Conservation (phyloP, 768 basidiomycete genomes). For the Amanita pallidorosea region DNA sequence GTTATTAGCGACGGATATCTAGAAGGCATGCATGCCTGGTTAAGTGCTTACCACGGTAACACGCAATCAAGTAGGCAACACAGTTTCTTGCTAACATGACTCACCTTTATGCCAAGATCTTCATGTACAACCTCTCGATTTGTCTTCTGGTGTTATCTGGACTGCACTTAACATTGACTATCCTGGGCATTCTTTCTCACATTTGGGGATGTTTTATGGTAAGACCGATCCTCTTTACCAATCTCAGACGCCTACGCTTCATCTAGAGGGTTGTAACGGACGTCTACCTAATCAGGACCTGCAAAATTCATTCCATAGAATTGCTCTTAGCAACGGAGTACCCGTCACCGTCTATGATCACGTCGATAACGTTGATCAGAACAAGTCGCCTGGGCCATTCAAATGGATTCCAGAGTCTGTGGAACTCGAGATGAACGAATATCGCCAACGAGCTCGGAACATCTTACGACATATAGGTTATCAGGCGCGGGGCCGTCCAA, state of each 20-base stretch:
- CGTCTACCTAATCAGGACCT: conserved; percentile 94
- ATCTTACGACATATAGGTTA: conserved; percentile 61
- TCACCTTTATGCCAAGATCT: conserved; percentile 37
- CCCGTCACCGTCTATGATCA: conserved; percentile 79
- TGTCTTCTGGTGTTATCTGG: conserved; percentile 88
- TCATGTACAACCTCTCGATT: conserved; percentile 44
- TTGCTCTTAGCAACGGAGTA: conserved; percentile 65
- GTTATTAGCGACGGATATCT: conserved; percentile 82
- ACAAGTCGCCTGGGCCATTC: conserved; percentile 18
- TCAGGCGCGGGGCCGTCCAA: conserved; percentile 70
- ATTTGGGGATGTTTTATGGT: conserved; percentile 95
- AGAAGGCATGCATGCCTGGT: conserved; percentile 91
- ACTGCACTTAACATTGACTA: conserved; percentile 92
- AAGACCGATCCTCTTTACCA: background rate
- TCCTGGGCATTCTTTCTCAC: conserved; percentile 92
- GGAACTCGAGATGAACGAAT: conserved; percentile 27
- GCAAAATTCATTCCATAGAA: conserved; percentile 67
- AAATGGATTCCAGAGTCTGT: conserved; percentile 25
- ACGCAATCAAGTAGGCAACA: conserved; percentile 45
- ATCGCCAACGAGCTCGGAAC: conserved; percentile 52
- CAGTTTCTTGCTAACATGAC: background rate
- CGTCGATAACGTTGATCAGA: conserved; percentile 35
- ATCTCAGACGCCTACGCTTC: conserved; percentile 2
- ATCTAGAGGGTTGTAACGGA: conserved; percentile 85
- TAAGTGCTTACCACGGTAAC: conserved; percentile 70